Base-by-base conservation (phyloP, 2,329 filamentous ascomycete species). In the Plenodomus lindquistii region DNA sequence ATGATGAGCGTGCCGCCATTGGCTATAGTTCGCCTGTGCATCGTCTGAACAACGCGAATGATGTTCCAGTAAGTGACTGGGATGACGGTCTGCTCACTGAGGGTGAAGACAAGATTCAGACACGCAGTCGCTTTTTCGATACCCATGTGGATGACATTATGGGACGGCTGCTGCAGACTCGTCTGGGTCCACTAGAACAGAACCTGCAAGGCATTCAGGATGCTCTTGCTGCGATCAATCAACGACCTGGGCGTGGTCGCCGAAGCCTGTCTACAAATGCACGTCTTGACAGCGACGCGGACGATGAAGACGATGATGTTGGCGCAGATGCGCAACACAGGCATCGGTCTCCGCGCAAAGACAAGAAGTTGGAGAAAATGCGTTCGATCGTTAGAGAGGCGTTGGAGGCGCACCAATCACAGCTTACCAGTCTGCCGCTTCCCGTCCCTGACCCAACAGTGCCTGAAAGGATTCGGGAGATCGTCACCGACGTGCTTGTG, bases 131-230 rank as follows among this genome's bases (percentile, higher is more conserved):
- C 39, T 97, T 96, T 80, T 97, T 97, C 64, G 91, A 97, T 65
- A 87, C 85, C 39, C 91, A 89, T 65, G 89, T 99, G 54, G 91
- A 96, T 67, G 85, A 91, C 42, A 75, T 97, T 55, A 88, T 99
- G 56, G 89, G 88, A 43, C 84, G 83, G 40, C 79, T 94, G 3
- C 75, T 99, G 42, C 84, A 91, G 43, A 83, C 86, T 54, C 86
- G 89, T 35, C 79, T 99, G 7, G 84, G 84, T 48, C 93, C 94
- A 27, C 76, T 99, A 22, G 90, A 97, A 73, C 85, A 86, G 66
- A 83, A 85, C n/a, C 73, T 99, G 47, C 81, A 84, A 44, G 80
- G 80, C 20, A 95, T 97, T 35, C 88, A 93, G 59, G 79, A 86
- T 46, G 84, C 84, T 3, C 73, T 96, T 45, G 78, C 79, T 16